Evolutionary conservation across 257 asterid genomes (phyloP).

Genomic region (Salvia splendens): DNA sequence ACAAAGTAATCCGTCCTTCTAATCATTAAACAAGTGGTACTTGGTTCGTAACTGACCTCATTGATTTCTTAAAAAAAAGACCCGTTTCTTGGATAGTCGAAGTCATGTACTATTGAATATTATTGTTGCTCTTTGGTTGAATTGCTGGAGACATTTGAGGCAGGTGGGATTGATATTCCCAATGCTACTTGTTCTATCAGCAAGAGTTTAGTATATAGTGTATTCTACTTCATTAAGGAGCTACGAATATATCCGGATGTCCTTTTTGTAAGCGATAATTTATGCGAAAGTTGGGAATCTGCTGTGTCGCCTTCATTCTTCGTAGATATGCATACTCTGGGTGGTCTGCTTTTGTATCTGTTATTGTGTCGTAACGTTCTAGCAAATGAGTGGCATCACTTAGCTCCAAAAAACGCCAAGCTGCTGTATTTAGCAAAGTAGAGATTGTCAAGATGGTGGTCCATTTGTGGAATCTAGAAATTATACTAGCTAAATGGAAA

Average conservation of each 20-base stretch:
- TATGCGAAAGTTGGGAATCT: background rate
- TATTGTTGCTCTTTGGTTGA: slow-evolving; percentile 2
- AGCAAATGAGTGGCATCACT: background rate
- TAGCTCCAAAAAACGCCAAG: slow-evolving; percentile 1
- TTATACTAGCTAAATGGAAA: background rate
- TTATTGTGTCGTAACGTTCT: slow-evolving; percentile 15
- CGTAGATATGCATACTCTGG: slow-evolving; percentile 2
- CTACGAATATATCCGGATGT: background rate
- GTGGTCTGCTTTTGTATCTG: background rate
- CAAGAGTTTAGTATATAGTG: background rate
- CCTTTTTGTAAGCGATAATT: background rate
- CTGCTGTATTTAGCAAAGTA: slow-evolving; percentile 10
- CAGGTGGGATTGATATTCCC: background rate
- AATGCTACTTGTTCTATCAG: background rate
- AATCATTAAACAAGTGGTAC: background rate
- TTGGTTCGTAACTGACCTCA: background rate
- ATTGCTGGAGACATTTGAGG: background rate
- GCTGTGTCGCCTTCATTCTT: slow-evolving; percentile 1
- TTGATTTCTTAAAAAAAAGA: background rate
- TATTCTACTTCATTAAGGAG: background rate
- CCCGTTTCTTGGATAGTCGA: slow-evolving; percentile 2
- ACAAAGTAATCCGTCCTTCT: background rate
- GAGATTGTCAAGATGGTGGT: background rate
- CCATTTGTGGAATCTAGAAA: background rate
- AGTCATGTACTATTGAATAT: slow-evolving; percentile 8